Base-by-base conservation (phyloP, 2,329 filamentous ascomycete genomes). In the Cadophora sp. region DNA sequence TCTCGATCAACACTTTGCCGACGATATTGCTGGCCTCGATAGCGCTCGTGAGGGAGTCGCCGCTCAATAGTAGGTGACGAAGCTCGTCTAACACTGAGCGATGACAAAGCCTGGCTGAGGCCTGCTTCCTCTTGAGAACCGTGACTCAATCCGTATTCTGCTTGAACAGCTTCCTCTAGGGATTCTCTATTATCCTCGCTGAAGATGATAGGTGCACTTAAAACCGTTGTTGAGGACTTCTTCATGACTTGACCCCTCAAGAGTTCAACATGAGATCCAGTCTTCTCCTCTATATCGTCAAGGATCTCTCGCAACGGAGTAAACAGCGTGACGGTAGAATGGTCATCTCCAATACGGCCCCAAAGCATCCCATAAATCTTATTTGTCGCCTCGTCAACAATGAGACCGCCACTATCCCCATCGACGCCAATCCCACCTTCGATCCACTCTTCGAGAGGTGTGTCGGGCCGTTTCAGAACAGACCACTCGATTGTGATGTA, bases 341-440 rank as follows among this genome's bases (percentile, higher is more conserved):
- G 11, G 9, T 41, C 64, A 13, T 62, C 59, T 11, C 64, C 59
- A 47, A 18, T 58, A 18, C 64, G 64, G 13, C 59, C 64, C 64
- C 64, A 66, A 18, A 66, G 50, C 59, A 66, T 66, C 3, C 64
- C 64, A 39, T 66, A 62, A 16, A 66, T 39, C 4, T 22, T 43
- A 59, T 66, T 24, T 4, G 16, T 48, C 7, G 45, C 48, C n/a
- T 66, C 50, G n/a, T 66, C 59, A 9, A 66, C 39, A 14, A 66
- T 62, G 16, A 66, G 36, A 39, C 36, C 36, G 2, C 36, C 36
- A 39, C 36, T 39, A 8, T 39, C 36, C 36, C 36, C 36, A 9
- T 39, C 36, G 11, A 39, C 36, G 36, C 36, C 36, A 39, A 39
- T 39, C 2, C 36, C 36, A 2, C 36, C 36, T 39, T 39, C 36